phyloP scores from a whole-genome alignment of 805 yeast genomes.

The Saturnispora halmiae region DNA sequence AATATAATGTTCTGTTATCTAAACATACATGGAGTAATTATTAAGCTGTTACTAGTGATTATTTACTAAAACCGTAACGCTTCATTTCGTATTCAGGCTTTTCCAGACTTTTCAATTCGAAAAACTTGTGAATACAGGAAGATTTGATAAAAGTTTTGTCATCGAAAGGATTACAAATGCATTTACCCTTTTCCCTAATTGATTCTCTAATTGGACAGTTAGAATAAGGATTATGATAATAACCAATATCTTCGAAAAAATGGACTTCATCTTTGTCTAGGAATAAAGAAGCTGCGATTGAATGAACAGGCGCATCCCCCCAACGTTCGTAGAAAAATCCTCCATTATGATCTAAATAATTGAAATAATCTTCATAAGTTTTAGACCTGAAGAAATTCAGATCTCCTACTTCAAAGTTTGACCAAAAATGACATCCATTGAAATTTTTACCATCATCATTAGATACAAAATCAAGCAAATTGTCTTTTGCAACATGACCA shows the following conservation, averaged over 20 bases:
- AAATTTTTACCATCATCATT: slow-evolving; percentile 59
- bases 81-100: slow-evolving; percentile 25
- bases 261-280: slow-evolving; percentile 60
- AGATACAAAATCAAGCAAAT: slow-evolving; percentile 57
- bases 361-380: slow-evolving; percentile 61
- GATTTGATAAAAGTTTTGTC: slow-evolving; percentile 70
- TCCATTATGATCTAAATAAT: slow-evolving; percentile 65
- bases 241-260: slow-evolving; percentile 76
- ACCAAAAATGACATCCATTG: slow-evolving; percentile 84
- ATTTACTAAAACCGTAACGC: slow-evolving; percentile 2
- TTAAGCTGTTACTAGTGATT: too few species aligned
- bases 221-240: slow-evolving; percentile 70
- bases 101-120: slow-evolving; percentile 40
- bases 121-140: slow-evolving; percentile 59
- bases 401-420: slow-evolving; percentile 75
- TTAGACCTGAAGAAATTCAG: slow-evolving; percentile 63
- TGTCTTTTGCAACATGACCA: slow-evolving; percentile 48
- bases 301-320: slow-evolving; percentile 92
- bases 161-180: slow-evolving; percentile 63
- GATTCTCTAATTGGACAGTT: slow-evolving; percentile 64
- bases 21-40: too few species aligned
- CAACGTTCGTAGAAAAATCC: slow-evolving; percentile 87
- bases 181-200: slow-evolving; percentile 48
- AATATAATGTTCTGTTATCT: not conserved
- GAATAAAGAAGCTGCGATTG: slow-evolving; percentile 75